These are phyloP conservation scores for Rhododendron kiyosumense DNA, from an alignment of 148 eudicot species.

Conservation along the genomic window DNA sequence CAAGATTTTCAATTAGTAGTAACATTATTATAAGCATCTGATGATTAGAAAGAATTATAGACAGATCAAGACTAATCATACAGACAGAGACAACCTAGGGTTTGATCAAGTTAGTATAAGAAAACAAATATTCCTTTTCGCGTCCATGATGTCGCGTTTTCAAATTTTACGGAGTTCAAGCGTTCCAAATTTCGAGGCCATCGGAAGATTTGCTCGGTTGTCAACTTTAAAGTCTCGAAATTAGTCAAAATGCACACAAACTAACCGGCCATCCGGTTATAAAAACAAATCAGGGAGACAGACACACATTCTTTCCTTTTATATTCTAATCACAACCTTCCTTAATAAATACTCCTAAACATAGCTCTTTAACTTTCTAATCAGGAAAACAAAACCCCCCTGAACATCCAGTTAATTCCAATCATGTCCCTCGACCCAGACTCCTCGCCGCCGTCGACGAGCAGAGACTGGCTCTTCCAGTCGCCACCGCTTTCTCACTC, in stretches of 20 bases:
- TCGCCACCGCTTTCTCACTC: slow-evolving; percentile 26
- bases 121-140: no score
- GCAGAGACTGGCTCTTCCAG: slow-evolving; percentile 42
- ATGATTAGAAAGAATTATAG: background rate
- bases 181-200: no score
- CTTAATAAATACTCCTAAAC: background rate
- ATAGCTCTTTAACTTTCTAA: no score
- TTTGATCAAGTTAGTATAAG: no score
- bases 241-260: no score
- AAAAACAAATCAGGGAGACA: no score
- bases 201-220: no score
- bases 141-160: no score
- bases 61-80: background rate
- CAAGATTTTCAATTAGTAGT: no score
- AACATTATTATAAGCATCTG: background rate
- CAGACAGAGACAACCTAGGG: background rate
- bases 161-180: no score
- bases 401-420: background rate
- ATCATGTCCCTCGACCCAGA: slow-evolving; percentile 25
- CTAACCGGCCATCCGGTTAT: no score
- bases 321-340: background rate
- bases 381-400: background rate
- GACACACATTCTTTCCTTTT: background rate
- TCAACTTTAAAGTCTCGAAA: no score
- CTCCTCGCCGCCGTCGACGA: slow-evolving; percentile 13